A percentile compares a stretch with the other conserved stretches of the same genome.
Evolutionary conservation across 257 asterid genomes (phyloP).

Genomic region (Plantago elongata): DNA sequence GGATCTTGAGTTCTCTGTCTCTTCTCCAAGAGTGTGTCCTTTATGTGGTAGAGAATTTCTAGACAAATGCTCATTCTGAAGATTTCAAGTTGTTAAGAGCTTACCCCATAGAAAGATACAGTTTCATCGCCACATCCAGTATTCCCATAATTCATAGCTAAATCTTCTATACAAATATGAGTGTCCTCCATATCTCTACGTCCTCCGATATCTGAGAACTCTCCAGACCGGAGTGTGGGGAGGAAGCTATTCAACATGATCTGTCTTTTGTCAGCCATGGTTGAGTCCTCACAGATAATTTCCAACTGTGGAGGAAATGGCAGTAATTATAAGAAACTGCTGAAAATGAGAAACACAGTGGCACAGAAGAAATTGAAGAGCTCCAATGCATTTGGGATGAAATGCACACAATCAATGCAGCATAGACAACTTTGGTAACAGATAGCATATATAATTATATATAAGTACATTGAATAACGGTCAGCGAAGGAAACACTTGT

Average conservation of each 20-base stretch:
- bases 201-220: slow-evolving; percentile 77
- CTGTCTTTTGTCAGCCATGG: slow-evolving; percentile 37
- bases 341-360: slow-evolving; percentile 1
- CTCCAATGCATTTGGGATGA: neutral
- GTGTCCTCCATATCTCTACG: slow-evolving; percentile 85
- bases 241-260: slow-evolving; percentile 35
- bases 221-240: slow-evolving; percentile 73
- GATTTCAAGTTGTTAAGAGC: slow-evolving; percentile 28
- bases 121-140: slow-evolving; percentile 53
- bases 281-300: slow-evolving; percentile 64
- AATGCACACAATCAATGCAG: no score
- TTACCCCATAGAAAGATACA: slow-evolving; percentile 92
- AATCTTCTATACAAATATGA: slow-evolving; percentile 68
- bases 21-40: neutral
- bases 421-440: no score
- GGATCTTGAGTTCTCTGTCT: neutral
- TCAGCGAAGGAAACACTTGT: neutral
- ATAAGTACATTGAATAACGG: neutral
- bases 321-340: slow-evolving; percentile 9
- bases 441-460: neutral
- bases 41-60: no score
- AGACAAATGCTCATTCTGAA: neutral
- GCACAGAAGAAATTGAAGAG: neutral
- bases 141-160: slow-evolving; percentile 57
- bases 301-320: slow-evolving; percentile 49